Evolutionary conservation across 768 basidiomycete genomes (phyloP).

Genomic region (Boletus sp.): DNA sequence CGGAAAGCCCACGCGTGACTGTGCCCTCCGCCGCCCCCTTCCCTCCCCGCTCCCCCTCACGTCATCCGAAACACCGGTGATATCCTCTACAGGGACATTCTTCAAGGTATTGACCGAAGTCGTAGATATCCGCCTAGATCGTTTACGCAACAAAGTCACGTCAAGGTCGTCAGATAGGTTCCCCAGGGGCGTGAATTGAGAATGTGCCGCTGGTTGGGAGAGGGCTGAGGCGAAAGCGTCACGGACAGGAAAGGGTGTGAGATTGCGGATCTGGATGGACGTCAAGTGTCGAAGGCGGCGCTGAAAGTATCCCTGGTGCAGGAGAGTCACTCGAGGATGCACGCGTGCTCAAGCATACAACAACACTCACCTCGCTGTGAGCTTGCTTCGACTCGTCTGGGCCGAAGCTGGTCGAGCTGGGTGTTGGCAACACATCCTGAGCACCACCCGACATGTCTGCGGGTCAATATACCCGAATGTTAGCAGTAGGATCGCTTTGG

Average conservation of each 20-base stretch:
- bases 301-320: slow-evolving; percentile 37
- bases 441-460: slow-evolving; percentile 22
- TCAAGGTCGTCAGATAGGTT: slow-evolving; percentile 71
- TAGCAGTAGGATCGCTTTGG: neutral
- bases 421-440: slow-evolving; percentile 16
- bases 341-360: neutral
- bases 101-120: slow-evolving; percentile 52
- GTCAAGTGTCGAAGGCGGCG: slow-evolving; percentile 73
- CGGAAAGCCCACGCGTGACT: slow-evolving; percentile 45
- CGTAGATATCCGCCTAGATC: slow-evolving; percentile 59
- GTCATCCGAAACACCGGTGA: slow-evolving; percentile 25
- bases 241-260: slow-evolving; percentile 81
- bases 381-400: slow-evolving; percentile 7
- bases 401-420: slow-evolving; percentile 16
- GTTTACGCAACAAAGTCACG: slow-evolving; percentile 54
- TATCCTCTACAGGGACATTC: slow-evolving; percentile 47
- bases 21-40: slow-evolving; percentile 43
- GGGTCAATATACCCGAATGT: neutral
- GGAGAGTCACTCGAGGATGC: neutral
- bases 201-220: slow-evolving; percentile 59
- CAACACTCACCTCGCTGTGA: slow-evolving; percentile 16
- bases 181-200: slow-evolving; percentile 57
- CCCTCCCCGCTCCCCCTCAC: slow-evolving; percentile 29
- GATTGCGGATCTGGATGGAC: slow-evolving; percentile 71
- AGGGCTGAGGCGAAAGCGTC: slow-evolving; percentile 74